phyloP scores from a whole-genome alignment of 495 filamentous ascomycete species.

The Cetradonia linearis region DNA sequence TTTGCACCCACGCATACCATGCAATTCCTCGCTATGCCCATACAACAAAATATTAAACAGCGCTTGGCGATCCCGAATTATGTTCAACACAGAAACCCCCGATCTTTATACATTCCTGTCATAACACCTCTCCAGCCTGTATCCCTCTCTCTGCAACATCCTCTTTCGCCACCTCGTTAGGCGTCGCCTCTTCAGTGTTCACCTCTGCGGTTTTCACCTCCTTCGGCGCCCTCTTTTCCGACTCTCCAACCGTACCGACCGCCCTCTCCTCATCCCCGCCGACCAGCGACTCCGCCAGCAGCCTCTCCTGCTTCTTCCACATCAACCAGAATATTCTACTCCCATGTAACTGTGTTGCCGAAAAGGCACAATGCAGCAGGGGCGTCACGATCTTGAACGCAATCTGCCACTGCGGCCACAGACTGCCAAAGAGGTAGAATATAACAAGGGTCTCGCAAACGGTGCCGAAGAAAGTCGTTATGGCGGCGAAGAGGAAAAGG shows the following conservation, averaged over 20 bases:
- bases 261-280: background rate
- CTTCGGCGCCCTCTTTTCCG: background rate
- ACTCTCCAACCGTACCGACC: background rate
- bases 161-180: background rate
- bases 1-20: background rate
- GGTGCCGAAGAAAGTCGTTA: conserved; percentile 37
- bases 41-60: background rate
- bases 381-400: conserved; percentile 43
- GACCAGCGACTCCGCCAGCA: conserved; percentile 18
- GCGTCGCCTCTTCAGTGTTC: background rate
- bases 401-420: conserved; percentile 38
- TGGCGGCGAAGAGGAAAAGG: conserved; percentile 32
- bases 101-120: background rate
- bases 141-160: background rate
- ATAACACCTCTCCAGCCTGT: background rate
- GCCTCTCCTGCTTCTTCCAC: conserved; percentile 30
- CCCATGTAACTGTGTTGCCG: conserved; percentile 38
- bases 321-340: conserved; percentile 37
- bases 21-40: background rate
- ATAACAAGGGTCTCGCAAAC: conserved; percentile 37
- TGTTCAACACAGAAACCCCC: background rate
- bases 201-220: background rate
- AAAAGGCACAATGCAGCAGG: conserved; percentile 37
- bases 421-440: conserved; percentile 40
- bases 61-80: background rate